Base-by-base conservation (phyloP, 1,139 yeast genomes). In the Kurtzmaniella quercitrusa region DNA sequence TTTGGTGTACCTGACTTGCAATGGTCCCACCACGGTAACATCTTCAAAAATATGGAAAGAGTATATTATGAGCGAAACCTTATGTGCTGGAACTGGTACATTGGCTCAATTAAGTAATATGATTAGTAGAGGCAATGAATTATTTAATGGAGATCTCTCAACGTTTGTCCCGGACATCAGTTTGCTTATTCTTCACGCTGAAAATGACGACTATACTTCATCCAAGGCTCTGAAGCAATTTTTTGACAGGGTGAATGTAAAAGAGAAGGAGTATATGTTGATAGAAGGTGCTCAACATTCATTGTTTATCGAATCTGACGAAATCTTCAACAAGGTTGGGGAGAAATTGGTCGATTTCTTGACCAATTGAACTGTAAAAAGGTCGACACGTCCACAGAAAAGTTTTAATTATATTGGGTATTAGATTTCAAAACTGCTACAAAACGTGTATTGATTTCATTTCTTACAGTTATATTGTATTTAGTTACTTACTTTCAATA, bases 231-330 rank as follows among this genome's bases (percentile, higher is more conserved):
- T 54, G 52, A 41, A 50, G 41, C 25, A 9, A 7, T 58, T 56
- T 40, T 52, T 49, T 25, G 45, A 58, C 5, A 49, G 46, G 19
- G 37, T 57, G 8, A 46, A 55, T 7, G 41, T 56, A 10, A 25
- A 42, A 11, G 6, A 48, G 8, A 59, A 58, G 38, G 38, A 50
- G 37, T 53, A 53, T 41, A 48, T 49, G 1, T 31, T 33, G 7
- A 42, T 56, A 31, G 44, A 51, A 5, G 42, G 51, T 29, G 55
- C 54, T 7, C 52, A 48, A 8, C 63, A 58, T 47, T 54, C 62
- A 2, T 46, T 58, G 21, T 55, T 56, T 38, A 50, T 58, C 38
- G 63, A 57, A 31, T 50, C 50, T 3, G 62, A 58, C 3, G 48
- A 49, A 18, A 48, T 52, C 6, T 57, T 55, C 43, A 25, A 49